A percentile compares a stretch with the other conserved stretches of the same genome.
These are phyloP conservation scores for Globisporangium radiosum DNA, from an alignment of 352 stramenopile species.

Conservation along the genomic window DNA sequence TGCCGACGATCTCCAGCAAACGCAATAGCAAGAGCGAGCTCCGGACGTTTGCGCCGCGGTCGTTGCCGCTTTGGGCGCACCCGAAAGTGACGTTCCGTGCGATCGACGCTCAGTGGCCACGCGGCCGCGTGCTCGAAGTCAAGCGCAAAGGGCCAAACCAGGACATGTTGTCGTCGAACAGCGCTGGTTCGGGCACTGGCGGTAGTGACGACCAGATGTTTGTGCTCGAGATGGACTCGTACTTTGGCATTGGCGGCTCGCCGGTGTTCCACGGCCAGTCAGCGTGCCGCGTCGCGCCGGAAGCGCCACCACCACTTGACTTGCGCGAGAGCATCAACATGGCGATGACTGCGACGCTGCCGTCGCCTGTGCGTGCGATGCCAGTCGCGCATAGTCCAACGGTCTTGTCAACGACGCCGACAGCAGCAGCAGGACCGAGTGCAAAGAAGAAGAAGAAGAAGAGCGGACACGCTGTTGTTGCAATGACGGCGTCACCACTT, in stretches of 20 bases:
- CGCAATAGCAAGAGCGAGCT: conserved; percentile 48
- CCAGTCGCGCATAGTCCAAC: background rate
- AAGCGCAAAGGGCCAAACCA: conserved; percentile 67
- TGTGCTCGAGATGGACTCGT: conserved; percentile 84
- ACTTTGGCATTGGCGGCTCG: conserved; percentile 77
- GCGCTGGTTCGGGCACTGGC: conserved; percentile 16
- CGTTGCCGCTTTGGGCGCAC: conserved; percentile 67
- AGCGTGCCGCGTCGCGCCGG: conserved; percentile 22
- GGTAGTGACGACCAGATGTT: conserved; percentile 66
- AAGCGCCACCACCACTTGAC: conserved; percentile 47
- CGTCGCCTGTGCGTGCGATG: conserved; percentile 6
- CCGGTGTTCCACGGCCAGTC: conserved; percentile 60
- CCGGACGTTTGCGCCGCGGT: conserved; percentile 54
- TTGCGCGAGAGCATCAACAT: conserved; percentile 66
- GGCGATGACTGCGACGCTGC: conserved; percentile 64
- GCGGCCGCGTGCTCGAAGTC: conserved; percentile 54
- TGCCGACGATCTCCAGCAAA: conserved; percentile 13
- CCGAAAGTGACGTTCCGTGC: conserved; percentile 68
- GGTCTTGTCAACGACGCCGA: background rate
- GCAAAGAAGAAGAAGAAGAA: conserved; percentile 28
- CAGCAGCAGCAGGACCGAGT: background rate
- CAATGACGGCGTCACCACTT: background rate
- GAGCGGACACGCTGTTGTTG: background rate
- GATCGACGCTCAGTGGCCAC: conserved; percentile 38
- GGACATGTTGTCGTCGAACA: conserved; percentile 14